Base-by-base conservation (phyloP, 169 alveolate genomes). In the Babesia bigemina region DNA sequence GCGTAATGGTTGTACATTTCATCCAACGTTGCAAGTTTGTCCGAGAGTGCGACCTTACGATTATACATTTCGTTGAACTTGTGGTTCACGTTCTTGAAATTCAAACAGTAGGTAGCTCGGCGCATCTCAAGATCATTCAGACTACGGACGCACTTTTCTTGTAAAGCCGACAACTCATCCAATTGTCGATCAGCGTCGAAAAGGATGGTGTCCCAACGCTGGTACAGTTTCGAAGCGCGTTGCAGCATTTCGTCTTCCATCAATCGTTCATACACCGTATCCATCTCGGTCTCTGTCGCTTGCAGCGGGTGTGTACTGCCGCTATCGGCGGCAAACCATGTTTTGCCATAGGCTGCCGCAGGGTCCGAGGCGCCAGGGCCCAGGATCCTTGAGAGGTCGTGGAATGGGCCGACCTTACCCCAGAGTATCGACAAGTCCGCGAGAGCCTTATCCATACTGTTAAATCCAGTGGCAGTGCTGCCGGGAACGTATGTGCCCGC, bases 361-460 rank as follows among this genome's bases (percentile, higher is more conserved):
- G 63, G 33, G 8, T 67, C 76, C 19, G 53, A 47, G 67, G 55
- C 44, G 53, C 42, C 75, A 13, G 36, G 26, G 0, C 58, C 42
- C 49, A 70, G 67, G 33, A 78, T 63, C 53, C 44, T 70, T n/a
- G 87, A 79, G 21, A 79, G 61, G 59, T 79, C 87, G 26, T 70
- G 65, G 58, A 79, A 72, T 8, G 69, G 48, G 26, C 87, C 87
- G 57, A 79, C 83, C 14, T 59, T 49, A 10, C 55, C 55, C 87
- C 87, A 79, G 56, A 63, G 81, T 12, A 79, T 28, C 13, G 87
- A 70, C 21, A 79, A 69, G 49, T 79, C 87, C 21, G 78, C 79
- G 36, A 79, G 48, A 12, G 69, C 71, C 58, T 79, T 79, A 26
- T 79, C 87, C 87, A 79, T 78, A 49, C 42, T n/a, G 10, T 0